phyloP scores from a whole-genome alignment of 306 rosid species.

The Dalbergia cultrata region DNA sequence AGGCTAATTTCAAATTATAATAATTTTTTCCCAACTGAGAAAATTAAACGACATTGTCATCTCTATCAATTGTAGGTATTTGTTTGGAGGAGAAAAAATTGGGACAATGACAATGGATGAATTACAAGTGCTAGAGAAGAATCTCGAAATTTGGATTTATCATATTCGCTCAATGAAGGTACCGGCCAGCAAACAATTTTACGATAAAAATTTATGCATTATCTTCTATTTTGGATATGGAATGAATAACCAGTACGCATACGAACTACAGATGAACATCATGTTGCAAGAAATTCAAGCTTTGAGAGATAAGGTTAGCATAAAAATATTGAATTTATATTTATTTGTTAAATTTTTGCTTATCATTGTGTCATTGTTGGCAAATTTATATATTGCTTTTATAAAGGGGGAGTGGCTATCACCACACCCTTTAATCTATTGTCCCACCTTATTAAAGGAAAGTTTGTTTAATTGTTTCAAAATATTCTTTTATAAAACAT shows the following conservation, averaged over 20 bases:
- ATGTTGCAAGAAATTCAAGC: constrained; percentile 83
- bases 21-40: not conserved
- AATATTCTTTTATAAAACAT: no score
- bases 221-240: not conserved
- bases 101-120: constrained; percentile 74
- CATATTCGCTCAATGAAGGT: constrained; percentile 89
- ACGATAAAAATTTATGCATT: not conserved
- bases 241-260: not conserved
- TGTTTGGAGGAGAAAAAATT: constrained; percentile 75
- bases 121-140: constrained; percentile 76
- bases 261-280: constrained; percentile 68
- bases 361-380: not conserved
- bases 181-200: not conserved
- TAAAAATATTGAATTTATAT: not conserved
- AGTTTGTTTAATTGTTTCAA: no score
- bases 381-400: not conserved
- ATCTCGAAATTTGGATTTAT: constrained; percentile 88
- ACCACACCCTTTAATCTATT: no score
- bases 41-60: not conserved
- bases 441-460: no score
- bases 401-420: not conserved
- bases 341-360: not conserved
- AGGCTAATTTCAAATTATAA: no score
- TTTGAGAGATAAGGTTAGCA: constrained; percentile 74
- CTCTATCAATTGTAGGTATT: constrained; percentile 53